phyloP scores from a whole-genome alignment of 257 asterid species.

The Capsicum baccatum region DNA sequence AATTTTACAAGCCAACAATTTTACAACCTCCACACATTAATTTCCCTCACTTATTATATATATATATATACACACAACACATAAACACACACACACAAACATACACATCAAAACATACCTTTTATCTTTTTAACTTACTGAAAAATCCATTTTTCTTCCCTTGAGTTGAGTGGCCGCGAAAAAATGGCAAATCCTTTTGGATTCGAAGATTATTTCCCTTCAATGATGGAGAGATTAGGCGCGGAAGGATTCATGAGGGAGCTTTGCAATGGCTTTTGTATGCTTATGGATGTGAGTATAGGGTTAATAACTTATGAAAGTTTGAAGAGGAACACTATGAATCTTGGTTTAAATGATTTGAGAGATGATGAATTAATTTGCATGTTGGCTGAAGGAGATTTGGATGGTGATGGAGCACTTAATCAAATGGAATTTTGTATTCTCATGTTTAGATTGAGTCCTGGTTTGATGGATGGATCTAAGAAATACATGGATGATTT shows the following conservation, averaged over 20 bases:
- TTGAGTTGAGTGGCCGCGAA: neutral
- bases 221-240: slow-evolving; percentile 44
- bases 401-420: slow-evolving; percentile 54
- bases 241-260: slow-evolving; percentile 46
- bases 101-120: neutral
- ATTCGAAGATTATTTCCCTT: slow-evolving; percentile 46
- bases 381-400: slow-evolving; percentile 51
- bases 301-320: slow-evolving; percentile 49
- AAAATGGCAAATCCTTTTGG: slow-evolving; percentile 35
- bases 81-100: neutral
- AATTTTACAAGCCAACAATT: slow-evolving; percentile 23
- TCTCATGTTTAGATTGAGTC: slow-evolving; percentile 52
- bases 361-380: slow-evolving; percentile 43
- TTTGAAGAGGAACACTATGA: slow-evolving; percentile 42
- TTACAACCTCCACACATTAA: slow-evolving; percentile 13
- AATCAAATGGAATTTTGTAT: slow-evolving; percentile 53
- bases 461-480: slow-evolving; percentile 38
- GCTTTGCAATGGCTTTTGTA: slow-evolving; percentile 44
- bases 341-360: slow-evolving; percentile 45
- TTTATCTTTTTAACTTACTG: neutral
- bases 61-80: neutral
- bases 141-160: neutral
- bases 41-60: neutral
- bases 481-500: slow-evolving; percentile 35
- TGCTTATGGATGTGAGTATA: slow-evolving; percentile 45